Base-by-base conservation (phyloP, 257 asterid genomes). In the Nicotiana attenuata region DNA sequence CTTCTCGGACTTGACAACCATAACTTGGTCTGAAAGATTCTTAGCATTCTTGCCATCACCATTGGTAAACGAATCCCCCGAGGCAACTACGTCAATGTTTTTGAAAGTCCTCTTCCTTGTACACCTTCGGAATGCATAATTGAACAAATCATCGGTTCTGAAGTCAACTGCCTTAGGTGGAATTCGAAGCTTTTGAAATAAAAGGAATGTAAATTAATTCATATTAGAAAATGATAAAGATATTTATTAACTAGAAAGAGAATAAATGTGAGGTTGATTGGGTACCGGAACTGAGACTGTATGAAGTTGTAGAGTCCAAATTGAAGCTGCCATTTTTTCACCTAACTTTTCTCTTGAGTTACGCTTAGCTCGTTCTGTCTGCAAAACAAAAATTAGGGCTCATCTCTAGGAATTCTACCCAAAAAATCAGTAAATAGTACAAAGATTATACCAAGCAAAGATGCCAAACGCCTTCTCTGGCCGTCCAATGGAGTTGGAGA, bases 291-390 rank as follows among this genome's bases (percentile, higher is more conserved):
- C 67, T 20, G 80, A 38, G 57, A 85, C 61, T 10, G 71, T 28
- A 56, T 67, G 85, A 69, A 86, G 85, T 11, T 81, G 89, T 41
- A 83, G 76, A 64, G 81, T 68, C 82, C 85, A 78, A 19, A 83
- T 15, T 13, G 85, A 69, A 81, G 59, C 59, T 71, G 85, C 83
- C 89, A 85, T 87, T 64, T 80, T 20, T 13, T 19, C 31, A 5
- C 5, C 16, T 41, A 38, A n/a, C 31, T 41, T 4, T 15, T 15
- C 2, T 29, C 22, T 7, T 11, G 11, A 41, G 47, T 41, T 41
- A 41, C 47, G 47, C 47, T 41, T 1, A 41, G 11, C 47, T 41
- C 47, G 47, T 8, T 8, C 17, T 24, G 14, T 33, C 75, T 10
- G 31, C 29, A 61, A 6, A 61, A 61, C 33, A 22, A 68, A 68